Conservation (phyloP, 805 yeast species). For the Candida mattraensis region DNA sequence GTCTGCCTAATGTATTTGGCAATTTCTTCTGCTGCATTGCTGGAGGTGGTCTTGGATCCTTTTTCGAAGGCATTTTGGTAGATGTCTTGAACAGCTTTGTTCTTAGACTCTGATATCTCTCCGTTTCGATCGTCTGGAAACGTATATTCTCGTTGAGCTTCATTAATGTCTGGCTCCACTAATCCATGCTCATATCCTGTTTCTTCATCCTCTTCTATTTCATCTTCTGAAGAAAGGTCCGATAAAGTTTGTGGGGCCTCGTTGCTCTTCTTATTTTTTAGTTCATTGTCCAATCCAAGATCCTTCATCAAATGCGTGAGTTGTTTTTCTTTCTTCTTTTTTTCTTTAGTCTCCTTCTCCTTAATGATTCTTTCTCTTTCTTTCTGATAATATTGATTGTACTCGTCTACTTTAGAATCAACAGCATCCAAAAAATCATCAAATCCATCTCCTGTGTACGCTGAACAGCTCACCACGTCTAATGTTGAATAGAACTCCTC, state of each 20-base stretch:
- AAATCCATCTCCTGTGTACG: conserved; percentile 92
- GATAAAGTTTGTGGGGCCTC: conserved; percentile 50
- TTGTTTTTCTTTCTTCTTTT: conserved; percentile 66
- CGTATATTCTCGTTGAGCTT: conserved; percentile 62
- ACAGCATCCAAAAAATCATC: conserved; percentile 87
- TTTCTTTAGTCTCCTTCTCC: conserved; percentile 75
- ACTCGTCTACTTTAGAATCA: conserved; percentile 84
- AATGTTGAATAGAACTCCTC: conserved; percentile 94
- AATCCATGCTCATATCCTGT: conserved; percentile 45
- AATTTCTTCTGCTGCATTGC: conserved; percentile 69
- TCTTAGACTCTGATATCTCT: conserved; percentile 51
- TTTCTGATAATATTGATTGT: conserved; percentile 73
- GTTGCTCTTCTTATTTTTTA: conserved; percentile 21
- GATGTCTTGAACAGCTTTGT: conserved; percentile 57
- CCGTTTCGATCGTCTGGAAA: conserved; percentile 63
- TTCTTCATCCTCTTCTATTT: conserved; percentile 41
- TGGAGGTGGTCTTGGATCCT: conserved; percentile 59
- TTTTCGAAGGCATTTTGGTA: conserved; percentile 72
- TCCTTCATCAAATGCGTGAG: conserved; percentile 80
- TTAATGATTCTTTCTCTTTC: conserved; percentile 82
- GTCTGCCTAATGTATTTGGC: conserved; percentile 55
- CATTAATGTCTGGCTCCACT: conserved; percentile 38
- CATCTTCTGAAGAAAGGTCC: conserved; percentile 45
- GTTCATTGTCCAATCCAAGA: conserved; percentile 65
- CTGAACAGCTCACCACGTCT: conserved; percentile 90